Conservation (phyloP, 1,284 basidiomycete species). For the Trametes hirsuta region DNA sequence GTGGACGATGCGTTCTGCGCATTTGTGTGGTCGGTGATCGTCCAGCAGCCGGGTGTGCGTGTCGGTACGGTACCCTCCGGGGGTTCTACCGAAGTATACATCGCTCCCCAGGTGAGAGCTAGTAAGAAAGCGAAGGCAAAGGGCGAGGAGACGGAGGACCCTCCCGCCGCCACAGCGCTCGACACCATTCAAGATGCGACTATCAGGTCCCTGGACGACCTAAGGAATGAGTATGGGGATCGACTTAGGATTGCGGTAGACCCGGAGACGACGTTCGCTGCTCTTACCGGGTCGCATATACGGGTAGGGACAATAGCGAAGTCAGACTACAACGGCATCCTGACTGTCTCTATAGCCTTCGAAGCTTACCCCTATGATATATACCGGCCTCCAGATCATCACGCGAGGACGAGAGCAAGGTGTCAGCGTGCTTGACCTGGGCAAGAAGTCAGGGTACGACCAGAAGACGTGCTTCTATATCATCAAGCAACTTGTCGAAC, state of each 20-base stretch:
- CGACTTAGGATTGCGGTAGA: conserved; percentile 75
- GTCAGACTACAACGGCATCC: conserved; percentile 1
- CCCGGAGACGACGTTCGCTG: conserved; percentile 71
- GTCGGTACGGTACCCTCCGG: conserved; percentile 68
- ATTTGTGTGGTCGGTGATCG: conserved; percentile 80
- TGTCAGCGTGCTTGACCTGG: conserved; percentile 77
- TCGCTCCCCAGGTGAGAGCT: conserved; percentile 72
- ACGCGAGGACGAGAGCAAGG: conserved; percentile 79
- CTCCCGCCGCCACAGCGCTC: conserved; percentile 45
- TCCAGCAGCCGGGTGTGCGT: conserved; percentile 69
- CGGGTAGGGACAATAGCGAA: conserved; percentile 49
- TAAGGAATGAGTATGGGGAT: conserved; percentile 59
- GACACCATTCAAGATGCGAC: conserved; percentile 57
- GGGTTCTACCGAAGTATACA: conserved; percentile 64
- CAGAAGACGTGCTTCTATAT: conserved; percentile 90
- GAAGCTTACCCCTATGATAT: conserved; percentile 82
- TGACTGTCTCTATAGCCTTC: conserved; percentile 54
- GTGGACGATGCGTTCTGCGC: conserved; percentile 77
- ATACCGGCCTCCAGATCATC: conserved; percentile 84
- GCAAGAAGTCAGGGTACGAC: conserved; percentile 81
- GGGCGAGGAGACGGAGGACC: conserved; percentile 50
- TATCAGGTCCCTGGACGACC: conserved; percentile 52
- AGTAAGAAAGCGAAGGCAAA: conserved; percentile 62
- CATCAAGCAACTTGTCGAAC: conserved; percentile 70
- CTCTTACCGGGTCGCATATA: conserved; percentile 84